phyloP scores from a whole-genome alignment of 2,329 filamentous ascomycete species.

The Fusarium chuoi region DNA sequence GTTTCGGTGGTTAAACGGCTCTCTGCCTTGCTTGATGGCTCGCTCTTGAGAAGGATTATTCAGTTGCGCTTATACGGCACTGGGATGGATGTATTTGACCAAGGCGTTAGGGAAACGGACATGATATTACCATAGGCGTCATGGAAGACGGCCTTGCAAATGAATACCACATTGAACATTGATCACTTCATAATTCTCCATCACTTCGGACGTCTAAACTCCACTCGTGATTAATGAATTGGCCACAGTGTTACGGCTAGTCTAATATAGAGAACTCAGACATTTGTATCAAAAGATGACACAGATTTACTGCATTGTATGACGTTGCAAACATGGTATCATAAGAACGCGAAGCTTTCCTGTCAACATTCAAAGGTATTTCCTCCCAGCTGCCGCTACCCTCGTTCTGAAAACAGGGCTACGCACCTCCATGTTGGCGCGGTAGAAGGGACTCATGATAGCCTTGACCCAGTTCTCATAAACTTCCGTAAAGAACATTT shows the following conservation, averaged over 20 bases:
- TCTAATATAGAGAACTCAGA: neutral
- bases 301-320: neutral
- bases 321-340: constrained; percentile 38
- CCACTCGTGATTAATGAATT: neutral
- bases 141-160: constrained; percentile 48
- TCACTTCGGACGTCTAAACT: neutral
- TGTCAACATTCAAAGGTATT: constrained; percentile 74
- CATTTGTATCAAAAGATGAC: neutral
- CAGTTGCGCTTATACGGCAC: constrained; percentile 23
- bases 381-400: constrained; percentile 89
- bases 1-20: constrained; percentile 81
- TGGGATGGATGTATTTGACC: constrained; percentile 42
- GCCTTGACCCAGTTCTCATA: constrained; percentile 98
- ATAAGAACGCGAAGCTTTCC: constrained; percentile 24
- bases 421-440: constrained; percentile 82
- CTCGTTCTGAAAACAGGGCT: constrained; percentile 87
- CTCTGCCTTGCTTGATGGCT: constrained; percentile 10
- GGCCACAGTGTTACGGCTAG: too few species aligned
- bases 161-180: constrained; percentile 45
- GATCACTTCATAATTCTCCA: neutral
- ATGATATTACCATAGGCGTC: constrained; percentile 50
- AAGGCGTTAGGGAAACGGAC: constrained; percentile 48
- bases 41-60: constrained; percentile 27
- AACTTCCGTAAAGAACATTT: constrained; percentile 93
- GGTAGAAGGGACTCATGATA: constrained; percentile 96